Percentiles rank a stretch among this genome's conserved stretches.
These are phyloP conservation scores for Azolla pinnata DNA, from an alignment of 75 land plant species.

Conservation along the genomic window DNA sequence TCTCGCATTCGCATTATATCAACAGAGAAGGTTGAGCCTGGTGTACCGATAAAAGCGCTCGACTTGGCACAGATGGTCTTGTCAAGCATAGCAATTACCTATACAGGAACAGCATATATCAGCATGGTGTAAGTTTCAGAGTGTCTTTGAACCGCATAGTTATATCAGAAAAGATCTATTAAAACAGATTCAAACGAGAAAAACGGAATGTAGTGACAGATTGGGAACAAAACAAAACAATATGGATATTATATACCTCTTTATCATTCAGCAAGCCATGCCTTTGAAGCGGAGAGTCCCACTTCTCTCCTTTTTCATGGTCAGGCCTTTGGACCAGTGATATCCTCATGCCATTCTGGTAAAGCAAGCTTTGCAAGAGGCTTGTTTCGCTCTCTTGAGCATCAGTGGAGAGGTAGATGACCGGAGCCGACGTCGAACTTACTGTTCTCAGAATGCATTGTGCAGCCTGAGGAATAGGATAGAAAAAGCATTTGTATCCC, in stretches of 20 bases:
- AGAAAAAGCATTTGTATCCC: conserved; percentile 51
- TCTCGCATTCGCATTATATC: conserved; percentile 67
- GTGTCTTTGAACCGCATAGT: no score
- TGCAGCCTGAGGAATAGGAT: conserved; percentile 86
- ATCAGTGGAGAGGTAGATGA: conserved; percentile 88
- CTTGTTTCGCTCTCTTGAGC: conserved; percentile 78
- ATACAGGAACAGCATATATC: conserved; percentile 7
- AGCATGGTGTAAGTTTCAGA: no score
- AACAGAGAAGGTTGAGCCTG: conserved; percentile 87
- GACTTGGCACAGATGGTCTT: conserved; percentile 81
- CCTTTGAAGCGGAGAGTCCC: conserved; percentile 79
- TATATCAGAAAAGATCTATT: no score
- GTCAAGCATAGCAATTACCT: conserved; percentile 95
- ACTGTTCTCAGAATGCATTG: conserved; percentile 58
- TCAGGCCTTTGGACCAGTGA: conserved; percentile 63
- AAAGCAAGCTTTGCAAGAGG: conserved; percentile 52
- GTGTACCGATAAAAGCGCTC: conserved; percentile 61
- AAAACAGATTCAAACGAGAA: no score
- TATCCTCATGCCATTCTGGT: conserved; percentile 38
- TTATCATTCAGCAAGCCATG: conserved; percentile 43
- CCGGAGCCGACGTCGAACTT: conserved; percentile 47
- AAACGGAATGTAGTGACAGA: no score
- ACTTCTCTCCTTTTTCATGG: conserved; percentile 66
- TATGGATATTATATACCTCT: conserved; percentile 59
- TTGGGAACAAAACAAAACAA: no score